Conservation (phyloP, 2,329 filamentous ascomycete species). For the Fusarium sulawesiense region DNA sequence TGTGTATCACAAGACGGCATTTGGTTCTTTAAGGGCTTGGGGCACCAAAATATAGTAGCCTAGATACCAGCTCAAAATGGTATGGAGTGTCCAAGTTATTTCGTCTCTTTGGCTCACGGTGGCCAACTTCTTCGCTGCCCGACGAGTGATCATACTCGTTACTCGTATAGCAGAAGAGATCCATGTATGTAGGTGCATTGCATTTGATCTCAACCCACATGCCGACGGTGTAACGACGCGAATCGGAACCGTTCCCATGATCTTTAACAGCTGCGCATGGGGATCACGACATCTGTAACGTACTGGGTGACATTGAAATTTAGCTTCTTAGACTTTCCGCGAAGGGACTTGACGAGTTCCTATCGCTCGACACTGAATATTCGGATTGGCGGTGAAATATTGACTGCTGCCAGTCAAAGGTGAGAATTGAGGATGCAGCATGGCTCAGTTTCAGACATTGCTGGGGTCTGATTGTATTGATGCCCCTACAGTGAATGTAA, state of each 20-base stretch:
- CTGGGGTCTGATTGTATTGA: conserved; percentile 25
- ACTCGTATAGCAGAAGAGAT: background rate
- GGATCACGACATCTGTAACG: conserved; percentile 20
- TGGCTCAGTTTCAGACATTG: conserved; percentile 37
- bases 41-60: background rate
- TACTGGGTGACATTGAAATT: conserved; percentile 16
- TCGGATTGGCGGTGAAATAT: conserved; percentile 18
- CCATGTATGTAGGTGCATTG: conserved; percentile 3
- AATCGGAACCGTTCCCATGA: conserved; percentile 44
- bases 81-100: background rate
- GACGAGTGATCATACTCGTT: background rate
- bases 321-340: background rate
- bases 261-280: conserved; percentile 25
- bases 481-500: conserved; percentile 14
- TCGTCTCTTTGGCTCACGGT: background rate
- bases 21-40: conserved; percentile 20
- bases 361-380: conserved; percentile 2
- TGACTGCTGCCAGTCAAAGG: conserved; percentile 1
- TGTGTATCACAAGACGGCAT: conserved; percentile 17
- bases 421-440: conserved; percentile 16
- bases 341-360: background rate
- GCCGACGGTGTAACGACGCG: conserved; percentile 24
- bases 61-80: background rate
- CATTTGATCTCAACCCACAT: conserved; percentile 30
- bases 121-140: background rate